These are phyloP conservation scores for Discostella pseudostelligera DNA, from an alignment of 108 stramenopile species.

Conservation along the genomic window DNA sequence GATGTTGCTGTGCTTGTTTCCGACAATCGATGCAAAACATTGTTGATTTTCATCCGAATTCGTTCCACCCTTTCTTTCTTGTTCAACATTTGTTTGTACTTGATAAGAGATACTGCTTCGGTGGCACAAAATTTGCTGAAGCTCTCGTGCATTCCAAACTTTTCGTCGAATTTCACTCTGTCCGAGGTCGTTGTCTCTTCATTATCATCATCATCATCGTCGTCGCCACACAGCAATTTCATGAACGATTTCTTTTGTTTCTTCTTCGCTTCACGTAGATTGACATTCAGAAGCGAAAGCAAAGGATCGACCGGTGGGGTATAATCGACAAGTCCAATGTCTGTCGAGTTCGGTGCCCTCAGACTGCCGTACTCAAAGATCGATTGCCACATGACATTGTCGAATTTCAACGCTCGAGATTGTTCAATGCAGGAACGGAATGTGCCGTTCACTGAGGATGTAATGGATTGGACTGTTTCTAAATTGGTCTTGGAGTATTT, in stretches of 20 bases:
- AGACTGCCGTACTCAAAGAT: conserved; percentile 65
- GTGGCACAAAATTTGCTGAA: conserved; percentile 33
- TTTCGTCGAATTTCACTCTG: conserved; percentile 33
- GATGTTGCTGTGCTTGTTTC: conserved; percentile 38
- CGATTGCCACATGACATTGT: conserved; percentile 60
- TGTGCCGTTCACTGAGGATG: conserved; percentile 52
- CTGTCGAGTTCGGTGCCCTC: conserved; percentile 54
- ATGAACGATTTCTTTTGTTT: conserved; percentile 11
- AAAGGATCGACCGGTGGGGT: conserved; percentile 56
- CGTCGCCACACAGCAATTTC: conserved; percentile 5
- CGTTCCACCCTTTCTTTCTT: conserved; percentile 31
- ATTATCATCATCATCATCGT: not conserved
- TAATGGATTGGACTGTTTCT: conserved; percentile 47
- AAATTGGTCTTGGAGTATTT: conserved; percentile 55
- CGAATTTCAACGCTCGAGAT: conserved; percentile 43
- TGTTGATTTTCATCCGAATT: conserved; percentile 18
- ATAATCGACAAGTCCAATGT: conserved; percentile 67
- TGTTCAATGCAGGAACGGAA: conserved; percentile 50
- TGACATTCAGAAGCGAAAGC: conserved; percentile 47
- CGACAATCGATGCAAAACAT: conserved; percentile 29
- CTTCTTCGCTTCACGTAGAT: conserved; percentile 15
- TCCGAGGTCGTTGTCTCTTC: conserved; percentile 13
- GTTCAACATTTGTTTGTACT: conserved; percentile 32
- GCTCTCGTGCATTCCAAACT: conserved; percentile 22
- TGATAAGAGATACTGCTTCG: conserved; percentile 24